Evolutionary conservation across 2,329 filamentous ascomycete species (phyloP).

Genomic region (Verticillium longisporum): DNA sequence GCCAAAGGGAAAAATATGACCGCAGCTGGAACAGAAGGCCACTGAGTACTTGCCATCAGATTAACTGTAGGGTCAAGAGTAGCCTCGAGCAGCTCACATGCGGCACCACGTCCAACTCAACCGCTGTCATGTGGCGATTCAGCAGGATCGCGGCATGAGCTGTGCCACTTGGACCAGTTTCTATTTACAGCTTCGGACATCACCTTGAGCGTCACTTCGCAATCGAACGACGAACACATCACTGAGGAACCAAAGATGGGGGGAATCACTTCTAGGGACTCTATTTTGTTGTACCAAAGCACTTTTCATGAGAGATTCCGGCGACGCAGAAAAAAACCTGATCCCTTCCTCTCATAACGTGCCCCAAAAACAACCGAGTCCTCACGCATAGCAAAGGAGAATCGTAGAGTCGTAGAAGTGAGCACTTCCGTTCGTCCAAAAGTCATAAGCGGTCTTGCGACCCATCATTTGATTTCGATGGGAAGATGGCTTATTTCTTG

Average conservation of each 20-base stretch:
- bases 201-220: too few relatives aligned
- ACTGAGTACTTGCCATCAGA: too few relatives aligned
- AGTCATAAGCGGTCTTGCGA: background rate
- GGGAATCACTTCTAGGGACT: conserved; percentile 26
- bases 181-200: too few relatives aligned
- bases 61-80: too few relatives aligned
- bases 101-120: too few relatives aligned
- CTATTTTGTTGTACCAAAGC: conserved; percentile 39
- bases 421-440: conserved; percentile 13
- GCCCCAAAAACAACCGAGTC: conserved; percentile 33
- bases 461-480: conserved; percentile 4
- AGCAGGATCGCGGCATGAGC: too few relatives aligned
- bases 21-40: too few relatives aligned
- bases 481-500: conserved; percentile 58
- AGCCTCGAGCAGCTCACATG: too few relatives aligned
- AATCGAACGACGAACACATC: too few relatives aligned
- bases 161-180: too few relatives aligned
- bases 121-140: too few relatives aligned
- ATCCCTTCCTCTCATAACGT: conserved; percentile 35
- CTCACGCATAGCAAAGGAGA: conserved; percentile 36
- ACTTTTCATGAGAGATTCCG: conserved; percentile 31
- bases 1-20: too few relatives aligned
- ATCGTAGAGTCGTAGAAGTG: conserved; percentile 39
- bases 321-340: conserved; percentile 23
- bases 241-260: conserved; percentile 4